Base-by-base conservation (phyloP, 805 yeast species). In the Lipomyces spencermartinsiae region DNA sequence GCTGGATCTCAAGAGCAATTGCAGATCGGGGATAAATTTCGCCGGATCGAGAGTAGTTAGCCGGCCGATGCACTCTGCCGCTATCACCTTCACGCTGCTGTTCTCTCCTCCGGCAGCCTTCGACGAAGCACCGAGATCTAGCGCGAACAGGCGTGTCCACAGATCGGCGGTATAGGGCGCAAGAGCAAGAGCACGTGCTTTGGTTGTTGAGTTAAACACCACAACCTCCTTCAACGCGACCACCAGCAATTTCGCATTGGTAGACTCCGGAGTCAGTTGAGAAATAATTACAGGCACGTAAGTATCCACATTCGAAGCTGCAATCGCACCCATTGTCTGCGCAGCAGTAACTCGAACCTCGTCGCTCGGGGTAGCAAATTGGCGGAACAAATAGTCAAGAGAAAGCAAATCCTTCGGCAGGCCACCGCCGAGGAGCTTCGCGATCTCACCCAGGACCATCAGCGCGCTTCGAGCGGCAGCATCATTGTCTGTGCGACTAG, bases 291-390 rank as follows among this genome's bases (percentile, higher is more conserved):
- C 56, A 0, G 82, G 79, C n/a, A 86, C 73, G 64, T 83, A 81
- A 4, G 70, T 75, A 1, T 75, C 73, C 6, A 82, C 73, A 68
- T 85, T 79, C 49, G 78, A 77, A 2, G 83, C 77, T 9, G 84
- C 79, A 31, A 86, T 75, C 12, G 83, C 81, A 1, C 91, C 89
- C 35, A 87, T 74, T 0, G 89, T 81, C 60, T 83, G 82, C 0
- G 89, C 84, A 1, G 89, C 82, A 29, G 85, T 84, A 7, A 80
- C 70, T 63, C 81, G 81, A 4, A 83, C 74, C 4, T 75, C 76
- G 29, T 69, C 74, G 8, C 63, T 65, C 49, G 83, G 83, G 10
- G 80, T 75, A 2, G 75, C 73, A 67, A 83, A 74, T 66, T 78
- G 73, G 22, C 64, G 67, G 71, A 77, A 76, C 71, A 87, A 75